Percentiles rank a stretch among this genome's conserved stretches.
phyloP scores from a whole-genome alignment of 805 yeast species.

The Saccharomycopsis sp. region DNA sequence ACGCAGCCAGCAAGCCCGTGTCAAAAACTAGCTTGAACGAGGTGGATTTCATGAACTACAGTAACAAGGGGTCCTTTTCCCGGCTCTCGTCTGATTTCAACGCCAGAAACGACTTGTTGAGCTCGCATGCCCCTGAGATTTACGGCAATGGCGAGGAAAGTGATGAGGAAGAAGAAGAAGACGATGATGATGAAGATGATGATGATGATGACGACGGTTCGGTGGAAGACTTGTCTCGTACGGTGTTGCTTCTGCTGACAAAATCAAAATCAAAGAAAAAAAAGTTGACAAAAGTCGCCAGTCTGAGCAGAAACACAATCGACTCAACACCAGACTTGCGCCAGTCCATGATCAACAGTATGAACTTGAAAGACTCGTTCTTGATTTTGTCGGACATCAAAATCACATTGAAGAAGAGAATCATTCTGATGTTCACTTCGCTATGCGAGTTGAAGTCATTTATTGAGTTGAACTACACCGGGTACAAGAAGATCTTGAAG shows the following conservation, averaged over 20 bases:
- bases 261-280: conserved; percentile 2
- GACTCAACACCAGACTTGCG: not conserved
- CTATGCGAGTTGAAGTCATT: conserved; percentile 77
- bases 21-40: too few relatives aligned
- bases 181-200: conserved; percentile 2
- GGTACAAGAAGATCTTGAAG: conserved; percentile 82
- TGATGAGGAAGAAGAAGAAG: conserved; percentile 18
- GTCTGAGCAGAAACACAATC: not conserved
- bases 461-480: conserved; percentile 77
- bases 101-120: conserved; percentile 14
- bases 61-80: conserved; percentile 7
- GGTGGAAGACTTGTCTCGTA: too few relatives aligned
- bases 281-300: conserved; percentile 1
- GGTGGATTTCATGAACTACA: too few relatives aligned
- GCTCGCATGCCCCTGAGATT: conserved; percentile 17
- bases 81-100: conserved; percentile 10
- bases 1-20: too few relatives aligned
- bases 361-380: conserved; percentile 21
- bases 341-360: conserved; percentile 8
- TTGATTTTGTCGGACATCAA: conserved; percentile 40
- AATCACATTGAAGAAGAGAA: conserved; percentile 40
- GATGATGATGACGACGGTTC: too few relatives aligned
- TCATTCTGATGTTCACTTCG: conserved; percentile 58
- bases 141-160: conserved; percentile 18
- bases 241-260: too few relatives aligned